phyloP scores from a whole-genome alignment of 2,329 filamentous ascomycete species.

The Colletotrichum zoysiae region DNA sequence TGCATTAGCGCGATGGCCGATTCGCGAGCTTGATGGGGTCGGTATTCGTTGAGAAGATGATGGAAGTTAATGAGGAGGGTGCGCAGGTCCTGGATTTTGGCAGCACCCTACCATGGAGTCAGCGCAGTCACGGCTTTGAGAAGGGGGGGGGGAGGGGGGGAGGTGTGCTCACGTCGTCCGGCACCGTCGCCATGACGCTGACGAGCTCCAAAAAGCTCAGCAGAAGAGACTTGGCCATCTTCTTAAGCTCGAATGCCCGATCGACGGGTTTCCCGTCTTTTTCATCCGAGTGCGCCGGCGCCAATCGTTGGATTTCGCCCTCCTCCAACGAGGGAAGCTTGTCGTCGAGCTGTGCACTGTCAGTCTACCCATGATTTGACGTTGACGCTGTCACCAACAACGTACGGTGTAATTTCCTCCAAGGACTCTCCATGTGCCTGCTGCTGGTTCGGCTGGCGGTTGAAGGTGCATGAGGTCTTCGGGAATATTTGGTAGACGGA shows the following conservation, averaged over 20 bases:
- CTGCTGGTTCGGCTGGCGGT: conserved; percentile 80
- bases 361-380: background rate
- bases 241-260: conserved; percentile 77
- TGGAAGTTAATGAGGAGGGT: conserved; percentile 92
- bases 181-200: conserved; percentile 76
- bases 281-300: conserved; percentile 53
- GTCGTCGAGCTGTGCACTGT: conserved; percentile 63
- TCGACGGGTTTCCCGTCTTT: conserved; percentile 70
- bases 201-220: conserved; percentile 90
- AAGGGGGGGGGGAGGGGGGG: background rate
- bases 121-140: background rate
- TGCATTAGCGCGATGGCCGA: conserved; percentile 90
- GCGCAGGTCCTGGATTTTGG: conserved; percentile 82
- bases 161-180: conserved; percentile 60
- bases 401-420: conserved; percentile 72
- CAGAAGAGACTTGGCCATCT: conserved; percentile 85
- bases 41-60: conserved; percentile 92
- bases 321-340: conserved; percentile 76
- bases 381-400: background rate
- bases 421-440: conserved; percentile 81
- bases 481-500: conserved; percentile 67
- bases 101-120: conserved; percentile 61
- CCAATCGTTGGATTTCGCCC: conserved; percentile 71
- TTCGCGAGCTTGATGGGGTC: conserved; percentile 92
- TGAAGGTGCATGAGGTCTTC: conserved; percentile 81